Base-by-base conservation (phyloP, 1,284 basidiomycete species). In the Coniferiporia weirii region DNA sequence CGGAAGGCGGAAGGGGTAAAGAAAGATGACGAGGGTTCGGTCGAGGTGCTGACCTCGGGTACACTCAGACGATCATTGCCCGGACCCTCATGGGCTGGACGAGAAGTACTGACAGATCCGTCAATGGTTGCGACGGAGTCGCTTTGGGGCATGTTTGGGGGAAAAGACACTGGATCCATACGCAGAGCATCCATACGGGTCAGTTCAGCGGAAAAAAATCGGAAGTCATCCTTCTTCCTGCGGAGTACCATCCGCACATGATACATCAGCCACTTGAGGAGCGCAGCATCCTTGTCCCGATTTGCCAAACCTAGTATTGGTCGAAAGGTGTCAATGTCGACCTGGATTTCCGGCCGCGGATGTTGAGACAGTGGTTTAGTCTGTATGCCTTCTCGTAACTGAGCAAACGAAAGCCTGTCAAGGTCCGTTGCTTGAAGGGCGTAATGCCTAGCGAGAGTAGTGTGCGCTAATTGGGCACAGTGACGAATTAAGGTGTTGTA, bases 391-490 rank as follows among this genome's bases (percentile, higher is more conserved):
- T 50, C 56, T 17, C 65, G 68, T 9, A 73, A 56, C 17, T 38
- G 59, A n/a, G 35, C 13, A 50, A 52, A 48, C 19, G 56, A 53
- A 6, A 40, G 9, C 54, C 75, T 72, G 56, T 87, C 84, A n/a
- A 78, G 67, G 1, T 67, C 63, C 53, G 81, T 77, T 0, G 84
- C 85, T 61, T 84, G 74, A n/a, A 82, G 69, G 51, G 87, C 66
- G 69, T 91, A 91, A 71, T 91, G 89, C 51, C 86, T 82, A 12
- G 81, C 79, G 51, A 91, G 71, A 2, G 74, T 72, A 1, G 72
- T 66, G 64, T 87, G 75, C 1, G 76, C 70, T 3, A 74, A 72
- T 52, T 66, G 73, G 19, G 79, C 77, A 7, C 87, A 61, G 65
- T 86, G 76, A 54, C 79, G 79, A 9, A 91, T 72, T 48, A 91